Evolutionary conservation across 1,284 basidiomycete species (phyloP).

Genomic region (Fistulinella staudtii): DNA sequence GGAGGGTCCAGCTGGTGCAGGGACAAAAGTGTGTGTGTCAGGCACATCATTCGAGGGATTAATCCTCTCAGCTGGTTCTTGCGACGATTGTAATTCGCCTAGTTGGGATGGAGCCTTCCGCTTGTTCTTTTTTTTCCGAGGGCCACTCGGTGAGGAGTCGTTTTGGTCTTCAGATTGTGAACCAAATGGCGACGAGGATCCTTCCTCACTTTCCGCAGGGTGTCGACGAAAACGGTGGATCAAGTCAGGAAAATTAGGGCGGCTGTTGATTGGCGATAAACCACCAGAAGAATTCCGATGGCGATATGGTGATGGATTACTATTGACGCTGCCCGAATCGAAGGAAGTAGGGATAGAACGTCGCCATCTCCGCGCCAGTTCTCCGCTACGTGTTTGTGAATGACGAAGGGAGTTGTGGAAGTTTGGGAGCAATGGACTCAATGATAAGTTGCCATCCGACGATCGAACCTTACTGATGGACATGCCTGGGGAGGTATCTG

Average conservation of each 20-base stretch:
- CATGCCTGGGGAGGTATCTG: constrained; percentile 39
- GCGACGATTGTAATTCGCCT: constrained; percentile 13
- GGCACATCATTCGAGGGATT: constrained; percentile 4
- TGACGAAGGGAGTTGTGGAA: constrained; percentile 41
- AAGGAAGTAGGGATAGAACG: constrained; percentile 27
- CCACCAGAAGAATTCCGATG: constrained; percentile 26
- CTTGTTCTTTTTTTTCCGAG: constrained; percentile 5
- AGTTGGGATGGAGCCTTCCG: constrained; percentile 6
- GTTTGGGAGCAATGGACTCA: constrained; percentile 42
- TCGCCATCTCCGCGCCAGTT: constrained; percentile 37
- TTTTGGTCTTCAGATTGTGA: constrained; percentile 47
- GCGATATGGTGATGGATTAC: constrained; percentile 35
- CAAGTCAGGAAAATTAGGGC: constrained; percentile 38
- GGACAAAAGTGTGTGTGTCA: constrained; percentile 1
- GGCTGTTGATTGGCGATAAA: constrained; percentile 43
- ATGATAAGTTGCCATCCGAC: constrained; percentile 48
- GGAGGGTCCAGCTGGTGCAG: constrained; percentile 5
- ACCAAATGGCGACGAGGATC: constrained; percentile 41
- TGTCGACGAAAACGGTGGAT: constrained; percentile 37
- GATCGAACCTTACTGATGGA: constrained; percentile 40
- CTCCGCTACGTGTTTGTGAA: constrained; percentile 45
- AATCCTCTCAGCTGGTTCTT: constrained; percentile 12
- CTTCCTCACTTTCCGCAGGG: constrained; percentile 43
- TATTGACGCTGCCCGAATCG: constrained; percentile 33
- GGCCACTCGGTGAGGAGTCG: constrained; percentile 28